phyloP scores from a whole-genome alignment of 2,329 filamentous ascomycete species.

The Furcasterigmium sp. region DNA sequence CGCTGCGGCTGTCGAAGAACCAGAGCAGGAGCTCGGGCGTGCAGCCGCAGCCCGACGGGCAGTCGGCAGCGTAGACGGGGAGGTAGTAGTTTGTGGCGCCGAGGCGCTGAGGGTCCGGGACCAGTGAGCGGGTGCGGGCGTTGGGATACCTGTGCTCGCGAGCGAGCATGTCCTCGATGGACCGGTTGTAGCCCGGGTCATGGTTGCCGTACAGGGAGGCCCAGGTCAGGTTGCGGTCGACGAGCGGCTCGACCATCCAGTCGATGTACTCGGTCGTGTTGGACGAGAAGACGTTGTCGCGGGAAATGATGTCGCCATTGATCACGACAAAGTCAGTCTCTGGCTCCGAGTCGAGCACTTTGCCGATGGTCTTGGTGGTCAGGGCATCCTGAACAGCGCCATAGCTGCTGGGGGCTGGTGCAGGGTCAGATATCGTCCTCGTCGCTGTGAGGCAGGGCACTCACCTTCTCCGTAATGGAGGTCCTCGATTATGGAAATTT shows the following conservation, averaged over 20 bases:
- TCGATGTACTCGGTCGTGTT: constrained; percentile 57
- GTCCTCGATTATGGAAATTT: constrained; percentile 60
- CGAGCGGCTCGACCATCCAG: constrained; percentile 51
- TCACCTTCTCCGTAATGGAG: constrained; percentile 66
- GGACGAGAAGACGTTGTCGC: constrained; percentile 52
- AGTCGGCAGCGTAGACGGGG: constrained; percentile 33
- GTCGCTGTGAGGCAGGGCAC: constrained; percentile 7
- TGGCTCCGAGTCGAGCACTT: constrained; percentile 50
- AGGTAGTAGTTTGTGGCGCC: constrained; percentile 44
- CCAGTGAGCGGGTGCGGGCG: constrained; percentile 34
- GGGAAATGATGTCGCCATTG: constrained; percentile 68
- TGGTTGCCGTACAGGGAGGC: constrained; percentile 70
- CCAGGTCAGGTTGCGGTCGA: constrained; percentile 51
- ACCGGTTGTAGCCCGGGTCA: constrained; percentile 56
- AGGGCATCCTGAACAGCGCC: constrained; percentile 33
- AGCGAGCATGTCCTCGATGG: constrained; percentile 35
- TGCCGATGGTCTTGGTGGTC: constrained; percentile 49
- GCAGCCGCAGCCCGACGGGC: constrained; percentile 22
- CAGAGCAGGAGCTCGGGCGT: constrained; percentile 50
- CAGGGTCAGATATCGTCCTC: background rate
- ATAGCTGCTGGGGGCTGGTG: background rate
- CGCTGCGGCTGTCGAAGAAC: constrained; percentile 67
- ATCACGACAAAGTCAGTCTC: constrained; percentile 57
- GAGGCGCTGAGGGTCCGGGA: constrained; percentile 19
- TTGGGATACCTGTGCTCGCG: constrained; percentile 33